Evolutionary conservation across 139 green algal genomes (phyloP), one percentile per base, ranked within the genome.

Genomic region (Closterium sp.): DNA sequence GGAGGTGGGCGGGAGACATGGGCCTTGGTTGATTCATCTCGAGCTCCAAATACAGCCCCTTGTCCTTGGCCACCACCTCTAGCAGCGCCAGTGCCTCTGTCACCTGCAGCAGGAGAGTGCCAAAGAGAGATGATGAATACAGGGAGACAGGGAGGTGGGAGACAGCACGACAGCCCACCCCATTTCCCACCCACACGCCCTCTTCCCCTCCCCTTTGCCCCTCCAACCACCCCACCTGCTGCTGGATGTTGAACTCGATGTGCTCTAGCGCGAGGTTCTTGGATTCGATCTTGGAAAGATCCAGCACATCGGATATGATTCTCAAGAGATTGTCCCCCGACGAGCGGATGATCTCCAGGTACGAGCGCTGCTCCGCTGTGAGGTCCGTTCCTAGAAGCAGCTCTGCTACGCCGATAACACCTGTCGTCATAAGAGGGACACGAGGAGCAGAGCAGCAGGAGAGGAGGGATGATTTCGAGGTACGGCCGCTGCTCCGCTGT

Each of bases 331-430:
- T 91, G 86, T 93, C 91, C 5, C 91, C 91, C n/a, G 91, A 93
- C 31, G 86, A 70, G 11, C 91, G 91, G 91, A 93, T 93, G 28
- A 91, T 91, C 31, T 93, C 91, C 27, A 93, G 31, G 73, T 79
- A 88, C 73, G 24, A 32, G 21, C 92, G 90, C 95, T 97, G 96
- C 91, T 97, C 95, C 0, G 94, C 95, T 24, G 94, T 50, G 38
- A 50, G 38, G 38, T 70, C 31, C 31, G 93, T 95, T 19, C 92
- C 30, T 31, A 95, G 86, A 87, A 97, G 88, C 86, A 97, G 91
- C 93, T 97, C 88, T 21, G 93, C 92, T 42, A 96, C 92, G 22
- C 92, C 96, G 50, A 97, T 96, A 42, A 97, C 96, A 19, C 96
- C 91, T 93, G 90, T n/a, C n/a, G n/a, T n/a, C 11, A 28, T 9